Percentiles rank a stretch among this genome's conserved stretches.
These are phyloP conservation scores for Chernovozyma sophiae-reginae DNA, from an alignment of 1,139 yeast genomes.

Conservation along the genomic window DNA sequence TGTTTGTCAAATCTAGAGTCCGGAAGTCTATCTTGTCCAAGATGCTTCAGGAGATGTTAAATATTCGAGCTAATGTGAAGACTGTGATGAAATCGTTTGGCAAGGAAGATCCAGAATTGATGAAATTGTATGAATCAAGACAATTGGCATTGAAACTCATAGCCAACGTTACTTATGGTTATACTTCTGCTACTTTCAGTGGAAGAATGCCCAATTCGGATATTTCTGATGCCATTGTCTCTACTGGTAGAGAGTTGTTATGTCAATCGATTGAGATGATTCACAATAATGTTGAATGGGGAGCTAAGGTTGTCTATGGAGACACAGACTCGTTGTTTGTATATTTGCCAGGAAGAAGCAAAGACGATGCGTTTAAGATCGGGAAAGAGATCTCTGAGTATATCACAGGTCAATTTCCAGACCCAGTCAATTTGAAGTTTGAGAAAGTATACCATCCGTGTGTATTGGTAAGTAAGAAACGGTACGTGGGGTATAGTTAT, in stretches of 20 bases:
- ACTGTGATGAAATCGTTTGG: slow-evolving; percentile 57
- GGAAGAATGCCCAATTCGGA: slow-evolving; percentile 98
- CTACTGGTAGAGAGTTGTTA: slow-evolving; percentile 83
- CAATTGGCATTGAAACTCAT: slow-evolving; percentile 85
- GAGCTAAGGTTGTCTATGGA: slow-evolving; percentile 93
- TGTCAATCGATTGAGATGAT: slow-evolving; percentile 67
- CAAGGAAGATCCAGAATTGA: slow-evolving; percentile 40
- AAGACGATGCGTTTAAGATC: slow-evolving; percentile 68
- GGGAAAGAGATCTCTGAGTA: slow-evolving; percentile 67
- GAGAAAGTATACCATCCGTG: slow-evolving; percentile 93
- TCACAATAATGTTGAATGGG: slow-evolving; percentile 58
- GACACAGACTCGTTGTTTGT: slow-evolving; percentile 94
- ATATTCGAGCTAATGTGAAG: slow-evolving; percentile 75
- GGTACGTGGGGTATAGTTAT: slow-evolving; percentile 83
- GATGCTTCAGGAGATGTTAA: slow-evolving; percentile 80
- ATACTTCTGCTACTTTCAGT: slow-evolving; percentile 88
- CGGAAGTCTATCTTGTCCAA: slow-evolving; percentile 74
- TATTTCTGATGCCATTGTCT: slow-evolving; percentile 90
- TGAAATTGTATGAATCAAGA: slow-evolving; percentile 63
- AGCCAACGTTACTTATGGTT: slow-evolving; percentile 96
- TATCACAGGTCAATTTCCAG: slow-evolving; percentile 69
- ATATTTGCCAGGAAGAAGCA: slow-evolving; percentile 78
- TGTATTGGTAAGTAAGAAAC: slow-evolving; percentile 74
- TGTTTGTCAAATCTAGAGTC: slow-evolving; percentile 62
- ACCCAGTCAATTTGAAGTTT: slow-evolving; percentile 78